Evolutionary conservation across 2,329 filamentous ascomycete genomes (phyloP), one percentile per base, ranked within the genome.

Genomic region (Beauveria scarabaeidicola): DNA sequence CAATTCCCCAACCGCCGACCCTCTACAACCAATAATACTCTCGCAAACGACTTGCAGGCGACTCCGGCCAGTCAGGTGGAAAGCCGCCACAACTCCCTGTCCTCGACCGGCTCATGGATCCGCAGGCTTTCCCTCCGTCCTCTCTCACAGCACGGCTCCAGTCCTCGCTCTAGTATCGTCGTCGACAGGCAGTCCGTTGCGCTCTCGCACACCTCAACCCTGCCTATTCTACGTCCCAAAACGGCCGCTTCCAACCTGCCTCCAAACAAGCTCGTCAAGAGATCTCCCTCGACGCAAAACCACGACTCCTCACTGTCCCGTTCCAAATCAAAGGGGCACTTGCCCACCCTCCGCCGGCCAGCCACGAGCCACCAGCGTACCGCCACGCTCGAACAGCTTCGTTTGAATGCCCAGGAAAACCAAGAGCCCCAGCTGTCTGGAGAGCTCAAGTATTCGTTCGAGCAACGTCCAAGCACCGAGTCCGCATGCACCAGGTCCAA

Each of bases 301-400:
- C 68, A 76, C 56, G 74, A 75, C 62, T 69, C 76, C 52, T 69
- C 75, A 47, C 64, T 75, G 36, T 69, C 74, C 32, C 75, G 79
- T 63, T 78, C 85, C 36, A 83, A 75, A 64, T 81, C 85, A 52
- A 54, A 47, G 19, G 54, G 50, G 11, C 83, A 87, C 66, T 76
- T 88, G 62, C 81, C 84, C 2, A 84, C 82, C 23, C 79, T 92
- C 61, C 84, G 87, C 61, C 79, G 89, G 66, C 89, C 89, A 56
- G 88, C 88, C 50, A 92, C 89, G 19, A 91, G 89, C 70, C 88
- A 91, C 68, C 88, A 92, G 69, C 81, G 89, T 66, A 88, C 87
- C 50, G 85, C 84, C 38, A 90, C 87, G 1, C 74, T 90, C 29
- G 84, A 89, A 65, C 81, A 85, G 62, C 70, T 75, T 29, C 70